These are phyloP conservation scores for Luffa acutangula DNA, from an alignment of 306 rosid species.

Conservation along the genomic window DNA sequence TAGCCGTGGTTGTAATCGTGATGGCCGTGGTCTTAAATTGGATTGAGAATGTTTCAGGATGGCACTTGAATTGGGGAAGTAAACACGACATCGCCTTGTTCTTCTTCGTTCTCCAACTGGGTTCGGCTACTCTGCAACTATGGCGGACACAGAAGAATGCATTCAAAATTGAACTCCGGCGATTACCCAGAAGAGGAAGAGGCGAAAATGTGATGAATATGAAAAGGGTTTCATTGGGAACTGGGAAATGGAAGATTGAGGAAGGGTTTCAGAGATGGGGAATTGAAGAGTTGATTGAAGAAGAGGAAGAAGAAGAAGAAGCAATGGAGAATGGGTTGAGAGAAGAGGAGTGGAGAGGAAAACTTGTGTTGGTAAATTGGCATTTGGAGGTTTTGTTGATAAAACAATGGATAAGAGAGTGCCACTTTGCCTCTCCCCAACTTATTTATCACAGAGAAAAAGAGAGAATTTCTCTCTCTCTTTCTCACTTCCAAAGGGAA, in stretches of 20 bases:
- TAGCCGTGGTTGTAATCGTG: not conserved
- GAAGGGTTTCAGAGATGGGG: not conserved
- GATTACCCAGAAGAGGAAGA: not conserved
- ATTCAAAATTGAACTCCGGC: not conserved
- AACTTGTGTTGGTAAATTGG: constrained; percentile 15
- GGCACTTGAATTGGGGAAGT: constrained; percentile 65
- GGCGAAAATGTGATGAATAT: not conserved
- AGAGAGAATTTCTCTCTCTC: not conserved
- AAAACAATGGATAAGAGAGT: constrained; percentile 20
- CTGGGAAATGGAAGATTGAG: not conserved
- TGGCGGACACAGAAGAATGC: not conserved
- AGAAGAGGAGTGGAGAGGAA: not conserved
- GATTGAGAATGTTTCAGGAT: constrained; percentile 37
- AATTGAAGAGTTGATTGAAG: not conserved
- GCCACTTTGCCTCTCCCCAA: not conserved
- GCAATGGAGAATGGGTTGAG: not conserved
- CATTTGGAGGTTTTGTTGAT: constrained; percentile 7
- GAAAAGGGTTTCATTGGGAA: not conserved
- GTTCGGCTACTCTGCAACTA: not conserved
- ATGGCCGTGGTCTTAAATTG: constrained; percentile 26
- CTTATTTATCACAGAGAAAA: not conserved
- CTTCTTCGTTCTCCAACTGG: not conserved
- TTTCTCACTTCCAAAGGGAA: not conserved
- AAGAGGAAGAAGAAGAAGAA: not conserved
- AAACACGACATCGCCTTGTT: constrained; percentile 55